Base-by-base conservation (phyloP, 768 basidiomycete species). In the Collybiopsis confluens region DNA sequence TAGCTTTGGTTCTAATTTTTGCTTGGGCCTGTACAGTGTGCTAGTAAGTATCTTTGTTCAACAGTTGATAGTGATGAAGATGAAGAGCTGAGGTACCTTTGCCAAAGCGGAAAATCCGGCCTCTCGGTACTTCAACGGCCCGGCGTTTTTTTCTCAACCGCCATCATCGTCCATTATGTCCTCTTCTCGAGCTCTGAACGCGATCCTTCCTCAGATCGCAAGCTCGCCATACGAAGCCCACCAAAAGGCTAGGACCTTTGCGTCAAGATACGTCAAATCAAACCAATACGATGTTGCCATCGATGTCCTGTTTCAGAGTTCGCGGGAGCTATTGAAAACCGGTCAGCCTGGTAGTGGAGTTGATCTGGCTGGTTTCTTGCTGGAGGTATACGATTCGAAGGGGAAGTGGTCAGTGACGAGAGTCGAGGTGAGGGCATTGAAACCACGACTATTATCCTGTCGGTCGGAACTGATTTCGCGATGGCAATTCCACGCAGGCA, bases 201-300 rank as follows among this genome's bases (percentile, higher is more conserved):
- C 88, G 10, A 91, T 89, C 59, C 72, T 88, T 54, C 91, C 83
- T 13, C 79, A 86, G 45, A 87, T 94, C 49, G 67, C 78, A 5
- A 73, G 76, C 8, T 81, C 86, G 9, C 90, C 93, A 33, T 97
- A 97, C 68, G 92, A 94, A 57, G 95, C 95, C 0, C 96, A 98
- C 62, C 95, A 98, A 69, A 98, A 98, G 70, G 92, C 94, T 9
- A 83, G 96, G 24, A 98, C 95, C 16, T 97, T 96, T 59, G 92
- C 92, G 4, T 86, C 94, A 3, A 80, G 95, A 61, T 92, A 92
- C 66, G 75, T 78, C 47, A 92, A 93, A 73, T 81, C 90, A 2
- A 76, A 75, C 2, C 88, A 95, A 60, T 86, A 87, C 64, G 86
- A 87, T 63, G 86, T 86, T 13, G 95, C 97, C 16, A 89, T 93